Conservation (phyloP, 257 asterid genomes). For the Leptodermis oblonga region DNA sequence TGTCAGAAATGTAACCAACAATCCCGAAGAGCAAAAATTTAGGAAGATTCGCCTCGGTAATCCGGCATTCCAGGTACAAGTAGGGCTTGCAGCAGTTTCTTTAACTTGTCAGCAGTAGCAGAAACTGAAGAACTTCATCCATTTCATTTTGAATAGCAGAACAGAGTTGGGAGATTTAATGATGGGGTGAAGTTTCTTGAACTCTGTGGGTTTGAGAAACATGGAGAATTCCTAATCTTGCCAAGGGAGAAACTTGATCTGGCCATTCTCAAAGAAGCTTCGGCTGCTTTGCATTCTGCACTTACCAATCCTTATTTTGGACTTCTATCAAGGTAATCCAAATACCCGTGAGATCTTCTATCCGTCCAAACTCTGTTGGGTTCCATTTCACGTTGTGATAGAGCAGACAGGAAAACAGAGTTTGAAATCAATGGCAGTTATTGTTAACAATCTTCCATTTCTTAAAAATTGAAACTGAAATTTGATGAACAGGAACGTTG, state of each 20-base stretch:
- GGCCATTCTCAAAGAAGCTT: slow-evolving; percentile 36
- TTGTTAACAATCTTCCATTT: too few species aligned
- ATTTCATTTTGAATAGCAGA: slow-evolving; percentile 37
- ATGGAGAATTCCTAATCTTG: slow-evolving; percentile 38
- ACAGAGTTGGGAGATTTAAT: slow-evolving; percentile 52
- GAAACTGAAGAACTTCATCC: not conserved
- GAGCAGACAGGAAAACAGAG: too few species aligned
- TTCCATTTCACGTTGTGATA: too few species aligned
- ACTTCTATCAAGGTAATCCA: slow-evolving; percentile 35
- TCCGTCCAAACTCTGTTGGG: too few species aligned
- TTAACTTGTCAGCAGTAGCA: not conserved
- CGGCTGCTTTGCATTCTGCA: slow-evolving; percentile 49
- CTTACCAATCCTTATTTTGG: slow-evolving; percentile 71
- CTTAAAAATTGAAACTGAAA: too few species aligned
- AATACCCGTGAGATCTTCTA: too few species aligned
- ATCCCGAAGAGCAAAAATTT: slow-evolving; percentile 63
- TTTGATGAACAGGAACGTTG: too few species aligned
- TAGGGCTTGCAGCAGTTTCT: too few species aligned
- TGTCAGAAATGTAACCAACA: slow-evolving; percentile 43
- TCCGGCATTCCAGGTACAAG: slow-evolving; percentile 64
- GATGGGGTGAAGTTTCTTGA: slow-evolving; percentile 63
- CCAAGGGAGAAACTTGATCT: slow-evolving; percentile 45
- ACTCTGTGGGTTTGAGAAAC: slow-evolving; percentile 66
- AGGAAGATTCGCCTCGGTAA: slow-evolving; percentile 71
- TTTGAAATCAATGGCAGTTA: too few species aligned